A percentile compares a stretch with the other conserved stretches of the same genome.
Conservation (phyloP, 371 early-diverging fungal genomes). For the Mortierella sp. region DNA sequence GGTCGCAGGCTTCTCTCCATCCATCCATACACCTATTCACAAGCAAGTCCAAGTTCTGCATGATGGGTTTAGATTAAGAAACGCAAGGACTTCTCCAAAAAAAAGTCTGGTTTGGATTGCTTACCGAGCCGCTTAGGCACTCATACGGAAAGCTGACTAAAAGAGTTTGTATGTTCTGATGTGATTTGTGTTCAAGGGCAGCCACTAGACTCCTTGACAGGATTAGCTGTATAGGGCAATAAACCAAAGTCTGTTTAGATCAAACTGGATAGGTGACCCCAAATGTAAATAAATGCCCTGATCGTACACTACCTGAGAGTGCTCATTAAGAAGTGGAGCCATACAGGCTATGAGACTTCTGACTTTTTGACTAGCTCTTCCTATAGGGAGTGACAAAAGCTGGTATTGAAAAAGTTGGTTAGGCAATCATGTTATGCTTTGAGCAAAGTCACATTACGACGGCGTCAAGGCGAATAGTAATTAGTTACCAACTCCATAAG, state of each 20-base stretch:
- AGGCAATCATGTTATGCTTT: neutral
- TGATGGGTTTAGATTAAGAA: neutral
- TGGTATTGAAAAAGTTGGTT: neutral
- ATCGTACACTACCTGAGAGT: constrained; percentile 17
- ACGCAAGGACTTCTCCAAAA: neutral
- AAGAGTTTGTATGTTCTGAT: constrained; percentile 9
- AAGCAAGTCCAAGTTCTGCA: constrained; percentile 26
- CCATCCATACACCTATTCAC: constrained; percentile 18
- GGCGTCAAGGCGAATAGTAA: too few relatives aligned
- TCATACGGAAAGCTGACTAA: constrained; percentile 29
- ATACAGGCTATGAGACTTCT: constrained; percentile 23
- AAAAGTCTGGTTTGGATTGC: neutral
- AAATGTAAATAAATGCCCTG: neutral
- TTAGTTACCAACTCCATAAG: constrained; percentile 28
- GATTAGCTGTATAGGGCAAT: neutral
- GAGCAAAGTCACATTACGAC: neutral
- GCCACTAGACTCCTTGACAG: neutral
- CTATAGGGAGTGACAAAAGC: constrained; percentile 34
- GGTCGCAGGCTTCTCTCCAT: constrained; percentile 30
- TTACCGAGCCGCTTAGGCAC: constrained; percentile 24
- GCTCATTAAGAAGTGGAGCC: constrained; percentile 11
- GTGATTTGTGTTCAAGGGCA: neutral
- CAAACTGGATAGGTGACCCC: neutral
- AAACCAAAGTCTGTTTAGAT: neutral
- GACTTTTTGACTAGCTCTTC: constrained; percentile 20